Evolutionary conservation across 2,329 filamentous ascomycete genomes (phyloP), one percentile per base, ranked within the genome.

Genomic region (Anthostomella pinea): DNA sequence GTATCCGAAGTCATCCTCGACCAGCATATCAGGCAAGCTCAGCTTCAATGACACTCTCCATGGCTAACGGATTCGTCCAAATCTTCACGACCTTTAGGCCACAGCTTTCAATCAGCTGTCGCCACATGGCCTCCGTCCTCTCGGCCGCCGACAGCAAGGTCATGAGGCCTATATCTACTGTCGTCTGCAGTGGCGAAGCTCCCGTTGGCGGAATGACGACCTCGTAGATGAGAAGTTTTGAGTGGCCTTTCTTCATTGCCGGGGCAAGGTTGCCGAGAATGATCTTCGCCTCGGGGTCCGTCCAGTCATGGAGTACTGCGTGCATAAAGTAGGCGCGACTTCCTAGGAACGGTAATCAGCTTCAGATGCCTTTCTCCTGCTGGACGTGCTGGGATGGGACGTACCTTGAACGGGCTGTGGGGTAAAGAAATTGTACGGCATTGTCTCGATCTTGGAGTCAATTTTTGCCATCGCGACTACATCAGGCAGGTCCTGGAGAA

Each of bases 211-310:
- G 62, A 9, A 70, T 51, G 1, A 66, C 49, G 36, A 59, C 58
- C 30, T 71, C 67, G 23, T 66, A 63, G 23, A 73, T 56, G 14
- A 73, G 44, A 5, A 72, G 24, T 33, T 66, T 64, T 9, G 61
- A 66, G 41, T 66, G 58, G 33, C 61, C 52, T 27, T 32, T 48
- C 14, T 46, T 48, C 52, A 66, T 57, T 8, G 53, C 52, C 11
- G 48, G 43, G 6, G 34, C 44, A 5, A 62, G 35, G 11, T 64
- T 49, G 13, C 41, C 32, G 9, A 68, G 39, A 18, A 68, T 67
- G 8, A 39, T 34, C 4, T 41, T 14, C 0, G 54, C 53, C 15
- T 59, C 46, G 10, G 47, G 49, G 35, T 68, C 59, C 0, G 56
- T 50, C 62, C 60, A 68, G 40, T 68, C 62, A 29, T 68, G 65